Evolutionary conservation across 352 stramenopile genomes (phyloP).

Genomic region (Globisporangium radiosum): DNA sequence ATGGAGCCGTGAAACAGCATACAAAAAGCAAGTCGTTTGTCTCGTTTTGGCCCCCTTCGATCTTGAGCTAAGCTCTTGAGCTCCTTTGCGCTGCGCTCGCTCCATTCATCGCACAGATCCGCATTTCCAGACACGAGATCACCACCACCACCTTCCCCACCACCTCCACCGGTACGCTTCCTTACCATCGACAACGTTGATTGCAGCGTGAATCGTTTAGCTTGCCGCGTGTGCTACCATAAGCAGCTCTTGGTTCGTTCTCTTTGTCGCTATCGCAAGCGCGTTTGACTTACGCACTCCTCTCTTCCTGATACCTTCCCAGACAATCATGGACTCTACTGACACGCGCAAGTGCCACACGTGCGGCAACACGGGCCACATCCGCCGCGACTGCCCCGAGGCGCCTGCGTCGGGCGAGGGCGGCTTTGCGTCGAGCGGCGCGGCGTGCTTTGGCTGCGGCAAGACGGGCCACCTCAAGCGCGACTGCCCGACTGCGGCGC

Average conservation of each 20-base stretch:
- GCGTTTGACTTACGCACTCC: neutral
- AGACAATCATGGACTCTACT: conserved; percentile 11
- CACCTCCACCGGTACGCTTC: conserved; percentile 2
- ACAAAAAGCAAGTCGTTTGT: neutral
- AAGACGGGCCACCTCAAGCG: conserved; percentile 79
- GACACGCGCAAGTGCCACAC: conserved; percentile 70
- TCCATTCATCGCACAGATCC: conserved; percentile 11
- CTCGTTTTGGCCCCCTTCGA: neutral
- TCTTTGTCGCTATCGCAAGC: neutral
- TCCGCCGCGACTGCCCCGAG: conserved; percentile 73
- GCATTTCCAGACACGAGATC: conserved; percentile 11
- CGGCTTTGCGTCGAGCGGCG: conserved; percentile 23
- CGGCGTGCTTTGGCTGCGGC: conserved; percentile 69
- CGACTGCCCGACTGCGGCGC: conserved; percentile 43
- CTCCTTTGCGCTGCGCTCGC: neutral
- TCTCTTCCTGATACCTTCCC: neutral
- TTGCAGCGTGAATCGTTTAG: no score
- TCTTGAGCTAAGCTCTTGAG: neutral
- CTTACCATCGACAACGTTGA: no score
- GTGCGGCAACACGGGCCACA: conserved; percentile 67
- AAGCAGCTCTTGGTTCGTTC: no score
- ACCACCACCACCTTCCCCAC: neutral
- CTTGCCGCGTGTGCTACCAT: no score
- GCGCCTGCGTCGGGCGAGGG: conserved; percentile 33
- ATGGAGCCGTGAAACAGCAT: neutral